These are phyloP conservation scores for Helicostylum pulchrum DNA, from an alignment of 192 early-diverging fungal genomes.

Conservation along the genomic window DNA sequence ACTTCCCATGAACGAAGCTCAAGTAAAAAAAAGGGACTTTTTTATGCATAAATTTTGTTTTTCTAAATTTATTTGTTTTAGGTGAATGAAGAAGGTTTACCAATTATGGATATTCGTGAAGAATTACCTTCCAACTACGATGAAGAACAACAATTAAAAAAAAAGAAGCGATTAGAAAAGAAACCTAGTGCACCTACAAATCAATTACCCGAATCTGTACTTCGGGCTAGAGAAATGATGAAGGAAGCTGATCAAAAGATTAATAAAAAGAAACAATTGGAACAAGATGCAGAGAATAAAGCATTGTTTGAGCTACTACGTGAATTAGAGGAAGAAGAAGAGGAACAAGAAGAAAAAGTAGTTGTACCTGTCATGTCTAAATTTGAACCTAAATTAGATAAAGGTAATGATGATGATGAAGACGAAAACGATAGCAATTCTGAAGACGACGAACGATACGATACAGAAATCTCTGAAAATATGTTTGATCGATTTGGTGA, in stretches of 20 bases:
- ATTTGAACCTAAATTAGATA: constrained; percentile 30
- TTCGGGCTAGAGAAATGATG: constrained; percentile 16
- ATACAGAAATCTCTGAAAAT: constrained; percentile 31
- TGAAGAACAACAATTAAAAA: constrained; percentile 10
- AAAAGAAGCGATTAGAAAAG: background rate
- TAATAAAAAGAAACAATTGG: background rate
- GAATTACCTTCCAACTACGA: constrained; percentile 47
- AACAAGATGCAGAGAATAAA: constrained; percentile 55
- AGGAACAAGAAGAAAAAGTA: constrained; percentile 50
- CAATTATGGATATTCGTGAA: constrained; percentile 75
- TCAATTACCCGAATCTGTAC: background rate
- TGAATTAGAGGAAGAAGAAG: constrained; percentile 68
- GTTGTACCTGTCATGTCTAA: constrained; percentile 34
- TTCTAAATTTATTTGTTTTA: constrained; percentile 13
- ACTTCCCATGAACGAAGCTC: constrained; percentile 13
- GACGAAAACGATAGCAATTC: constrained; percentile 4
- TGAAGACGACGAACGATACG: constrained; percentile 46
- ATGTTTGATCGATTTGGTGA: constrained; percentile 40
- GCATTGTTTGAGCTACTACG: constrained; percentile 54
- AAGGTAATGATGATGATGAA: constrained; percentile 43
- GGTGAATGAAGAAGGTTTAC: constrained; percentile 76
- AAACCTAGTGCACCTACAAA: background rate
- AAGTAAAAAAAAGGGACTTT: constrained; percentile 10
- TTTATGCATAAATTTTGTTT: background rate
- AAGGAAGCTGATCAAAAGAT: constrained; percentile 1